Conservation (phyloP, 2,329 filamentous ascomycete species). For the Calonectria naviculata region DNA sequence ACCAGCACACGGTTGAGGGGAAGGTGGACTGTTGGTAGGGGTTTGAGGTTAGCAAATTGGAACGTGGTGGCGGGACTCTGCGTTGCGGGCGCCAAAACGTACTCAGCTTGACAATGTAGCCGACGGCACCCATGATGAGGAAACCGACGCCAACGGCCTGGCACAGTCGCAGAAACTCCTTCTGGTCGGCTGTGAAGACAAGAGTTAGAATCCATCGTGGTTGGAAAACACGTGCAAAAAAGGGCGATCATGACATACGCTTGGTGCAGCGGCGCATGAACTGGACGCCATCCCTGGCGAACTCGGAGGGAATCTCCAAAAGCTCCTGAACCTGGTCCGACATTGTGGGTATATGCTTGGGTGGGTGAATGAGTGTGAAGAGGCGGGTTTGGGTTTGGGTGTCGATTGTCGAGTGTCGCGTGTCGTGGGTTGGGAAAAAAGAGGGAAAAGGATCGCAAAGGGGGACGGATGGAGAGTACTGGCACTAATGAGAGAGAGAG, state of each 20-base stretch:
- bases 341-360: conserved; percentile 49
- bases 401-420: background rate
- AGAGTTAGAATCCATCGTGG: conserved; percentile 14
- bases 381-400: too few relatives aligned
- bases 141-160: conserved; percentile 76
- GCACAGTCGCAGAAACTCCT: conserved; percentile 58
- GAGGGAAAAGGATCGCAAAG: conserved; percentile 14
- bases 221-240: background rate
- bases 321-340: conserved; percentile 77
- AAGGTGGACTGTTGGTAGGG: conserved; percentile 65
- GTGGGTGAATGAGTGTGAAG: conserved; percentile 4
- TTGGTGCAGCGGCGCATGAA: conserved; percentile 73
- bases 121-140: conserved; percentile 76
- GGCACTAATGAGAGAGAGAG: conserved; percentile 13
- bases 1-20: conserved; percentile 78
- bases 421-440: conserved; percentile 3
- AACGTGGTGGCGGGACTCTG: background rate
- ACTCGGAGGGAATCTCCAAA: conserved; percentile 75
- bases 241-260: conserved; percentile 51
- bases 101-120: conserved; percentile 78
- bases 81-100: conserved; percentile 39
- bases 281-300: conserved; percentile 70
- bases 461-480: conserved; percentile 3
- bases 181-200: conserved; percentile 49
- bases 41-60: conserved; percentile 21